Conservation (phyloP, 768 basidiomycete genomes). For the Leccinellum luteum region DNA sequence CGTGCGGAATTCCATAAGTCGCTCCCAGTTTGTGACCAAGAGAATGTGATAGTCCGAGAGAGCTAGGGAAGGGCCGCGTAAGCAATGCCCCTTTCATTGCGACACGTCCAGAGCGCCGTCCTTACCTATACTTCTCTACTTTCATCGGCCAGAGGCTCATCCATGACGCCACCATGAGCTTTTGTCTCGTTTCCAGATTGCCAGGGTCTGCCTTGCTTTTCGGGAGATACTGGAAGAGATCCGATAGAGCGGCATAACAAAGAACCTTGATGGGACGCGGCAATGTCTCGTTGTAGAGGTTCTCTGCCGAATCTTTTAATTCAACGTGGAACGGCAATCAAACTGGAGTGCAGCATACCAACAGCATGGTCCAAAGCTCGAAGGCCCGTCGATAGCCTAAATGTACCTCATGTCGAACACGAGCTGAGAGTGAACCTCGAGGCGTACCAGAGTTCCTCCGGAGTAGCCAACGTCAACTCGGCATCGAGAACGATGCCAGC, state of each 20-base stretch:
- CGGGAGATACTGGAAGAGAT: conserved; percentile 74
- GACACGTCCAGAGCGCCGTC: neutral
- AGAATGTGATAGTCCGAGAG: conserved; percentile 73
- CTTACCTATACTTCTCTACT: conserved; percentile 53
- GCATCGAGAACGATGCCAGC: conserved; percentile 77
- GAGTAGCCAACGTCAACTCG: conserved; percentile 68
- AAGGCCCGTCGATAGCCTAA: conserved; percentile 75
- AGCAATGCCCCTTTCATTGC: neutral
- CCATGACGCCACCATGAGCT: conserved; percentile 73
- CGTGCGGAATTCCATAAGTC: conserved; percentile 73
- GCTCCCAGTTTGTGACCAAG: conserved; percentile 76
- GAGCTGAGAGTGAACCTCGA: conserved; percentile 7
- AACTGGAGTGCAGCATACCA: conserved; percentile 39
- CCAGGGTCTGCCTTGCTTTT: conserved; percentile 56
- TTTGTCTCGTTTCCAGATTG: conserved; percentile 60
- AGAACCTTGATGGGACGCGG: conserved; percentile 61
- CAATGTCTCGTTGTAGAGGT: conserved; percentile 55
- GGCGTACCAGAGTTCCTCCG: conserved; percentile 66
- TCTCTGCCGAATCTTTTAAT: conserved; percentile 35
- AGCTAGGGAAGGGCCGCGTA: conserved; percentile 31
- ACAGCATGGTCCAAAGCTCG: conserved; percentile 79
- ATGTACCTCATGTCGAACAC: conserved; percentile 10
- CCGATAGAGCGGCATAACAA: conserved; percentile 62
- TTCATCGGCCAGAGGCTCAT: conserved; percentile 75
- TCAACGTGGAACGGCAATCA: neutral